phyloP scores from a whole-genome alignment of 106 monocot species.

The Gastrodia elata region DNA sequence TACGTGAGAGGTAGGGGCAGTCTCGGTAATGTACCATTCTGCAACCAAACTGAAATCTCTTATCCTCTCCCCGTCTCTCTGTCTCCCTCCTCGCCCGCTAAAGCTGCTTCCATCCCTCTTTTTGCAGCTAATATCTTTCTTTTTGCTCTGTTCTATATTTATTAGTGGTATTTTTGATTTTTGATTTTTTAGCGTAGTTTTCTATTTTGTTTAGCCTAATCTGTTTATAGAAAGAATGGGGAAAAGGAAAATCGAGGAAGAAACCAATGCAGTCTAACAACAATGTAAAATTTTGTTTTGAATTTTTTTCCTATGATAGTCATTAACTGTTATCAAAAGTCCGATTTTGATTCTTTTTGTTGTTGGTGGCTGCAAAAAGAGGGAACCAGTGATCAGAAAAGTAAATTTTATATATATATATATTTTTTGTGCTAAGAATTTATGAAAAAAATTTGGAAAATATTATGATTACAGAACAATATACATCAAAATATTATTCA shows the following conservation, averaged over 20 bases:
- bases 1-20: conserved; percentile 1
- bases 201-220: not conserved
- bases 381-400: too few species aligned
- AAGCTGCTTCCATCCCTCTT: not conserved
- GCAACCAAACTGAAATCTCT: conserved; percentile 33
- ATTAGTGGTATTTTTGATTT: not conserved
- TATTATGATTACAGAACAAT: too few species aligned
- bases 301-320: too few species aligned
- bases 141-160: not conserved
- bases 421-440: too few species aligned
- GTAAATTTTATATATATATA: too few species aligned
- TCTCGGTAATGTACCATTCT: conserved; percentile 8
- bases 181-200: not conserved
- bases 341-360: too few species aligned
- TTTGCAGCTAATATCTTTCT: not conserved
- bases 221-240: conserved; percentile 1
- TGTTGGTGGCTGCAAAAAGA: too few species aligned
- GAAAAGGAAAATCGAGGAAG: not conserved
- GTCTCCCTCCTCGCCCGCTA: not conserved
- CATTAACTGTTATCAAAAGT: not conserved
- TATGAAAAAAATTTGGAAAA: too few species aligned
- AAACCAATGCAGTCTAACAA: not conserved
- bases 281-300: not conserved
- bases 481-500: too few species aligned
- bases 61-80: conserved; percentile 11